These are phyloP conservation scores for Fusarium domesticum DNA, from an alignment of 2,329 filamentous ascomycete genomes.

Conservation along the genomic window DNA sequence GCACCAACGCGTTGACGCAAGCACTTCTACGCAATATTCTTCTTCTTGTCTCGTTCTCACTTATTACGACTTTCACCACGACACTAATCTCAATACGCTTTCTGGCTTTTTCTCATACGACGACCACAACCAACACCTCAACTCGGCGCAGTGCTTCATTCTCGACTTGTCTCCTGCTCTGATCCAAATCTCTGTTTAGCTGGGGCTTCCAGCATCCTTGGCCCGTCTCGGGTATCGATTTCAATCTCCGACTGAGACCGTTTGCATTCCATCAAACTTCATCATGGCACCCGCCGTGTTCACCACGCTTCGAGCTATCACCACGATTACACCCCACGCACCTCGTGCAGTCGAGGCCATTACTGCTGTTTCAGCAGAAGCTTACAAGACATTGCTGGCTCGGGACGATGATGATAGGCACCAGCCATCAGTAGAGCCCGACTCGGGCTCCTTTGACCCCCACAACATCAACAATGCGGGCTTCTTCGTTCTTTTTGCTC, in stretches of 20 bases:
- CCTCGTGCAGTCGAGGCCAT: constrained; percentile 23
- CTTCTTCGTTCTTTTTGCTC: constrained; percentile 80
- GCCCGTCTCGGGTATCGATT: constrained; percentile 17
- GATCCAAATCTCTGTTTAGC: constrained; percentile 21
- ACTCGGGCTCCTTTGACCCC: constrained; percentile 50
- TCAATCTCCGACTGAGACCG: constrained; percentile 17
- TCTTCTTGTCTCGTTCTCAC: constrained; percentile 2
- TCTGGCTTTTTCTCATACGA: neutral
- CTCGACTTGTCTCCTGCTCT: constrained; percentile 7
- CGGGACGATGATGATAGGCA: constrained; percentile 34
- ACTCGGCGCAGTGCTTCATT: neutral
- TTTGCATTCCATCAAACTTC: constrained; percentile 13
- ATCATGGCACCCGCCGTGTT: constrained; percentile 43
- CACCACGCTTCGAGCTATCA: constrained; percentile 30
- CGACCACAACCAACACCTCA: neutral
- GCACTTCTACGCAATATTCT: constrained; percentile 9
- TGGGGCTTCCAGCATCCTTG: constrained; percentile 29
- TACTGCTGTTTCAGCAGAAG: constrained; percentile 40
- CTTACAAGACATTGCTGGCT: constrained; percentile 41
- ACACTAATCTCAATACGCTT: neutral
- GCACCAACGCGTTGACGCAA: constrained; percentile 13
- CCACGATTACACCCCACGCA: constrained; percentile 22
- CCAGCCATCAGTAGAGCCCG: constrained; percentile 38
- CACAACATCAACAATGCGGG: constrained; percentile 62
- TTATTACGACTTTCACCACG: constrained; percentile 3